Evolutionary conservation across 345 rosid genomes (phyloP), one percentile per base, ranked within the genome.

Genomic region (Gossypioides kirkii): DNA sequence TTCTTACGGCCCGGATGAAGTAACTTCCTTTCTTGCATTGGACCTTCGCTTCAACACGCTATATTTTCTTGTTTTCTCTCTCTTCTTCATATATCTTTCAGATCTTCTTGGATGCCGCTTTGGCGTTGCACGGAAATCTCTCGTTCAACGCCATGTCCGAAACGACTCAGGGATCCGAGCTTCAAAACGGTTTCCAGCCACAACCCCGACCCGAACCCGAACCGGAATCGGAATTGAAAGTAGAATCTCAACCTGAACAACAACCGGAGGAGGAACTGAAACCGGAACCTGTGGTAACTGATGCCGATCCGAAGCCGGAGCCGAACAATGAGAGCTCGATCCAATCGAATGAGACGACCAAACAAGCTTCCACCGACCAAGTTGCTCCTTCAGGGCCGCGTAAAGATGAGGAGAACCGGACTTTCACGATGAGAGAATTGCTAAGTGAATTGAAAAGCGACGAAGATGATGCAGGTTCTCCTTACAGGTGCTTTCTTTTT

Each of bases 361-460:
- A 47, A 47, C 41, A 38, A 47, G 71, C 42, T 49, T 73, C 81
- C 72, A 50, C 84, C 20, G 50, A 54, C 62, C 83, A 74, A 42
- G 77, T 77, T 55, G 52, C 81, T 54, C 76, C 52, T 7, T 76
- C 81, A 54, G 83, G 77, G 73, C 82, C 80, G 12, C 76, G 76
- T 59, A 90, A 84, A 50, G 89, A 84, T 58, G 86, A 88, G 69
- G 97, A 88, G 0, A 88, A 73, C 82, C 86, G 88, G 61, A 83
- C 95, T 5, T 94, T 94, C 83, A 92, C 98, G 46, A 90, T 90
- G 95, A 83, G 98, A 72, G 92, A 94, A 70, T 25, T 36, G 59
- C 91, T 89, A 50, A 87, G 79, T 67, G 95, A 90, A 73, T 76
- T 91, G 76, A 91, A 94, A 80, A 86, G 75, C 78, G 97, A 89